Evolutionary conservation across 805 yeast species (phyloP).

Genomic region (Ogataea henricii): DNA sequence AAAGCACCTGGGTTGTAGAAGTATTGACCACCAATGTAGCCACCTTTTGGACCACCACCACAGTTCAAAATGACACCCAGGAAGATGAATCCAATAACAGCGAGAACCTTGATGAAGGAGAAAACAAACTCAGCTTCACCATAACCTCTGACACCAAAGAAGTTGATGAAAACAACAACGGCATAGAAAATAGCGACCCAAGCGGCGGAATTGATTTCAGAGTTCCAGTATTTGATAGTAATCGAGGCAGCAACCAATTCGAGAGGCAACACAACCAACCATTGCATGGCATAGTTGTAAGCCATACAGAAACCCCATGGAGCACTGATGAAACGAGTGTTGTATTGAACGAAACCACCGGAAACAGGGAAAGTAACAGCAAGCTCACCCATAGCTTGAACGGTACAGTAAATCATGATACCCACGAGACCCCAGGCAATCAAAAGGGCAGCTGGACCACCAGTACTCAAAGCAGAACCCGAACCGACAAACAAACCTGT

Average conservation of each 20-base stretch:
- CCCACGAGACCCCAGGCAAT: constrained; percentile 63
- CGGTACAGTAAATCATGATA: constrained; percentile 59
- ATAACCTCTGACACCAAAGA: constrained; percentile 65
- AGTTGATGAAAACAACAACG: constrained; percentile 51
- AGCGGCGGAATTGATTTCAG: constrained; percentile 48
- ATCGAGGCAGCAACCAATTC: constrained; percentile 58
- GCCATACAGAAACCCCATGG: constrained; percentile 66
- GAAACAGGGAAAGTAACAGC: constrained; percentile 63
- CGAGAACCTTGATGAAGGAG: constrained; percentile 54
- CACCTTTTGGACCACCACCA: constrained; percentile 65
- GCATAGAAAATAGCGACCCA: constrained; percentile 58
- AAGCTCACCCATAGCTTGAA: constrained; percentile 66
- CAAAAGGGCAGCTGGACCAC: constrained; percentile 76
- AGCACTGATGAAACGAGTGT: constrained; percentile 58
- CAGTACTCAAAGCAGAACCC: constrained; percentile 57
- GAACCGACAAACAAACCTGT: constrained; percentile 81
- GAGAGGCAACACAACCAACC: constrained; percentile 56
- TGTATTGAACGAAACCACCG: constrained; percentile 64
- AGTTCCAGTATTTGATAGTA: constrained; percentile 52
- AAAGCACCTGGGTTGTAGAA: constrained; percentile 65
- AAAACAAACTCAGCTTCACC: constrained; percentile 70
- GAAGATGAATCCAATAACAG: constrained; percentile 60
- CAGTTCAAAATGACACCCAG: constrained; percentile 54
- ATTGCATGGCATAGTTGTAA: constrained; percentile 57
- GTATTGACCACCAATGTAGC: constrained; percentile 58